Evolutionary conservation across 2,329 filamentous ascomycete genomes (phyloP).

Genomic region (Cercospora canescens): DNA sequence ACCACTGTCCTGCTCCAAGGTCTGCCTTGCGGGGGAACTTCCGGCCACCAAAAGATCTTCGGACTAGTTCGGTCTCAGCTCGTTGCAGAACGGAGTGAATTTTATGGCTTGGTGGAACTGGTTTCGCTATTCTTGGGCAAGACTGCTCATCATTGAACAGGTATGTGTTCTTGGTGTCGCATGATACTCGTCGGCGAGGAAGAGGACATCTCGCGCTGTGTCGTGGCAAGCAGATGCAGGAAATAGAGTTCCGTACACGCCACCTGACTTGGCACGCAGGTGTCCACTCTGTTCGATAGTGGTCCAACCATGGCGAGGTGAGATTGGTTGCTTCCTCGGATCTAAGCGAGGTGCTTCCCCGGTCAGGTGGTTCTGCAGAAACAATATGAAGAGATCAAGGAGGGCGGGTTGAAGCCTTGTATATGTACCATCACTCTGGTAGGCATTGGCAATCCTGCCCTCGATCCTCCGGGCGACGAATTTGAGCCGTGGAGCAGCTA

Average conservation of each 20-base stretch:
- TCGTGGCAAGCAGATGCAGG: background rate
- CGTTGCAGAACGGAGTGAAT: background rate
- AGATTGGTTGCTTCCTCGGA: background rate
- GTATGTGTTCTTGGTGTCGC: background rate
- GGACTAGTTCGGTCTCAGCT: background rate
- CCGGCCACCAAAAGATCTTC: background rate
- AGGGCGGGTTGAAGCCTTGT: background rate
- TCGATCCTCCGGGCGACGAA: background rate
- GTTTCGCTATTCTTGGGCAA: background rate
- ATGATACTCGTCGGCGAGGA: background rate
- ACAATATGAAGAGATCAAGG: background rate
- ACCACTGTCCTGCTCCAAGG: background rate
- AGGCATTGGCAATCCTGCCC: background rate
- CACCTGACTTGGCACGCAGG: background rate
- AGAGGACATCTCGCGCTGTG: background rate
- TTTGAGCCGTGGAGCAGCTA: background rate
- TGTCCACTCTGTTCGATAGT: background rate
- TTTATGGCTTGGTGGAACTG: background rate
- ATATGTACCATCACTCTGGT: background rate
- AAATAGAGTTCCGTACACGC: conserved; percentile 2
- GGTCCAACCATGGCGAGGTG: background rate
- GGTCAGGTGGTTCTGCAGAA: background rate
- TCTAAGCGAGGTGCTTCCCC: background rate
- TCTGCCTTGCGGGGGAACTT: background rate
- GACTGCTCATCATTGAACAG: background rate